Percentiles rank a stretch among this genome's conserved stretches.
phyloP scores from a whole-genome alignment of 225 moss, liverwort and hornwort species.

The Anthoceros angustus region DNA sequence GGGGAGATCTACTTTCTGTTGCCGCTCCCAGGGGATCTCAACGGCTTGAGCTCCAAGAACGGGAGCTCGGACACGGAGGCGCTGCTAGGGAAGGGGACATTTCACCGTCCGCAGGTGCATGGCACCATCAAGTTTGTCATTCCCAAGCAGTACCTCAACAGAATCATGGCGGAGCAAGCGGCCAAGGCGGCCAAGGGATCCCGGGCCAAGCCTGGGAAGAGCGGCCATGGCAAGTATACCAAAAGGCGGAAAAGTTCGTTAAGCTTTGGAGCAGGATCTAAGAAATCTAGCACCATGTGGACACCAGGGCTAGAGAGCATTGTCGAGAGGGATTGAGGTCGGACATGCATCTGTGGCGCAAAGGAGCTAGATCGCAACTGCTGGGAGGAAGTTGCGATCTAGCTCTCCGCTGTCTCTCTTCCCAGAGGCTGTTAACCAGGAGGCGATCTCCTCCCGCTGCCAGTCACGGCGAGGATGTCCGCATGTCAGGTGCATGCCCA shows the following conservation, averaged over 20 bases:
- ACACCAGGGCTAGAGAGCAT: constrained; percentile 36
- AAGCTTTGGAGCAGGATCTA: constrained; percentile 12
- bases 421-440: too few species aligned
- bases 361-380: too few species aligned
- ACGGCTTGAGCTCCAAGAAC: not conserved
- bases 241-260: constrained; percentile 8
- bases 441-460: too few species aligned
- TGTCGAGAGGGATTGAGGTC: constrained; percentile 14
- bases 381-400: too few species aligned
- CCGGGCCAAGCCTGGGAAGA: not conserved
- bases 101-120: constrained; percentile 11
- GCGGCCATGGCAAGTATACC: not conserved
- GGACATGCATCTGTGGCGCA: not conserved
- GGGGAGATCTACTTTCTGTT: constrained; percentile 83
- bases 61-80: constrained; percentile 19
- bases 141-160: constrained; percentile 69
- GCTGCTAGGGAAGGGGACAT: constrained; percentile 19
- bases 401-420: too few species aligned
- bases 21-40: constrained; percentile 31
- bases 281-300: constrained; percentile 23
- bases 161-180: constrained; percentile 46
- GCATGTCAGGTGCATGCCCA: too few species aligned
- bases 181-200: constrained; percentile 31
- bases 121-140: constrained; percentile 85
- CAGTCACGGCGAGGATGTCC: too few species aligned